Conservation (phyloP, 2,329 filamentous ascomycete species). For the Aureobasidium vineae region DNA sequence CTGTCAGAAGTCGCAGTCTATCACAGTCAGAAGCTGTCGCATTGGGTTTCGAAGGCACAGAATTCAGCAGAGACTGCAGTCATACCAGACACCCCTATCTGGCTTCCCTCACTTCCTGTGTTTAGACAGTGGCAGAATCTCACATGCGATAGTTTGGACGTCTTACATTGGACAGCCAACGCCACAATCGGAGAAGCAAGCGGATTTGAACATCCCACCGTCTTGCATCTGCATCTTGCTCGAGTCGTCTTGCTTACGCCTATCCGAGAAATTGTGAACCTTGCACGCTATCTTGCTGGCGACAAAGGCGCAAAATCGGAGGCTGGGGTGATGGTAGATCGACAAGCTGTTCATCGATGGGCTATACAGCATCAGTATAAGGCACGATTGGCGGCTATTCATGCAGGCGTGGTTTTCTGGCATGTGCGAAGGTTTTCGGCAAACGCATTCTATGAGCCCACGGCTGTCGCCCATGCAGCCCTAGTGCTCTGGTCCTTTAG, state of each 20-base stretch:
- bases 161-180: slow-evolving; percentile 60
- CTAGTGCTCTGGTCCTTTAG: slow-evolving; percentile 64
- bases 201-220: slow-evolving; percentile 55
- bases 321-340: slow-evolving; percentile 27
- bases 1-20: slow-evolving; percentile 52
- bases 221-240: slow-evolving; percentile 57
- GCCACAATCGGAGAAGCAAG: slow-evolving; percentile 50
- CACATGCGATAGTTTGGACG: slow-evolving; percentile 52
- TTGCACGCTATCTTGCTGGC: slow-evolving; percentile 36
- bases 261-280: slow-evolving; percentile 46
- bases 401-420: slow-evolving; percentile 55
- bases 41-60: slow-evolving; percentile 32
- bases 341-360: slow-evolving; percentile 48
- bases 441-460: slow-evolving; percentile 59
- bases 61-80: slow-evolving; percentile 8
- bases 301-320: neutral
- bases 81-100: neutral
- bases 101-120: slow-evolving; percentile 44
- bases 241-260: slow-evolving; percentile 55
- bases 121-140: slow-evolving; percentile 52
- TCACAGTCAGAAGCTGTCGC: slow-evolving; percentile 47
- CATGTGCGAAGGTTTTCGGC: slow-evolving; percentile 52
- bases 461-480: slow-evolving; percentile 64
- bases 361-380: slow-evolving; percentile 54
- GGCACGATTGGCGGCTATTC: slow-evolving; percentile 54